Evolutionary conservation across 352 stramenopile genomes (phyloP), one percentile per base, ranked within the genome.

Genomic region (Phytophthora idaei): DNA sequence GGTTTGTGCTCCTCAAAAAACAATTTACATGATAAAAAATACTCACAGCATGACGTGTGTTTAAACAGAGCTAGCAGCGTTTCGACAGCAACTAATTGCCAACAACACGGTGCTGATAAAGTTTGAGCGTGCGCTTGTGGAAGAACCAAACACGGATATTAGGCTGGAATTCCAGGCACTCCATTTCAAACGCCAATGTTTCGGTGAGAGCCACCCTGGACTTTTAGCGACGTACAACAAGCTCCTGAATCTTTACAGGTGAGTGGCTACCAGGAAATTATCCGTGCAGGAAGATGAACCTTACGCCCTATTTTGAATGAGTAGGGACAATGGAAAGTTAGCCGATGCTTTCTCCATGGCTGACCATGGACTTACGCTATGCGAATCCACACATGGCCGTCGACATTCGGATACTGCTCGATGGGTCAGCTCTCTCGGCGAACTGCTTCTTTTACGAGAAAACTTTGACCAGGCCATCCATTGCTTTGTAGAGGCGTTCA

Each of bases 101-200:
- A 56, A 59, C 27, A 59, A 77, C 21, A 60, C 49, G 2, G 21
- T 50, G 3, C 28, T 61, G 31, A 51, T 59, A 10, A 44, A 55
- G 15, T 56, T 75, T 15, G 63, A 64, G 27, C 55, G 36, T 3
- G 11, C 61, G 28, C 57, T 85, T 9, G 28, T 53, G 9, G 63
- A 76, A 28, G 79, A 91, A 59, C 17, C 31, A 4, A 64, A 88
- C n/a, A 1, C 57, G 0, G 27, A 57, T 7, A 59, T 89, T 25
- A 74, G 73, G 1, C 63, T 79, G 5, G 77, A 93, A 52, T 65
- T 91, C 1, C 78, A 89, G 28, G 79, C 81, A 4, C 72, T 90
- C 1, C 57, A 80, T 28, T 78, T 76, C 17, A 93, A 93, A 58
- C 64, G 64, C 1, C 61, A 75, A 11, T 50, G 61, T 10, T 78